Percentiles rank a stretch among this genome's conserved stretches.
phyloP scores from a whole-genome alignment of 352 stramenopile genomes.

The Globisporangium iwayamae region DNA sequence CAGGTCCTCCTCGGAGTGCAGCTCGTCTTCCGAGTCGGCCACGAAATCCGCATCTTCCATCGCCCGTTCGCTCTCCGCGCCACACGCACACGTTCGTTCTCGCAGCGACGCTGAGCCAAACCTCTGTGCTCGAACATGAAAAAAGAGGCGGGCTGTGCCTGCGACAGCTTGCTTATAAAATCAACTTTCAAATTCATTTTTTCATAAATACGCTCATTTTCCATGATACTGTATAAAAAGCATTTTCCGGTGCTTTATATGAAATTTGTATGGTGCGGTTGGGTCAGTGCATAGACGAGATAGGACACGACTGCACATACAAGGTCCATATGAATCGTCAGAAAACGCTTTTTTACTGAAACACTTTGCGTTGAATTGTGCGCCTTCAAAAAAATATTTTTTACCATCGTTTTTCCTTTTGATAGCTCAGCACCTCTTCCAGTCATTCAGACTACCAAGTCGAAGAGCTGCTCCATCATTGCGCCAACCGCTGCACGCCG shows the following conservation, averaged over 20 bases:
- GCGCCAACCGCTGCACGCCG: neutral
- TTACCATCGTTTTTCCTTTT: neutral
- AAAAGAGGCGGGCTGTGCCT: too few species aligned
- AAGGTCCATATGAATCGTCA: too few species aligned
- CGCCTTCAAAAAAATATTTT: neutral
- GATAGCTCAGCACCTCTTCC: neutral
- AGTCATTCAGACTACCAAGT: neutral
- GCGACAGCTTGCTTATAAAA: too few species aligned
- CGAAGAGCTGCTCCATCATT: neutral
- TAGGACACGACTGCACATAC: too few species aligned
- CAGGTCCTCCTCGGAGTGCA: constrained; percentile 4
- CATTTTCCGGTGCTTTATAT: too few species aligned
- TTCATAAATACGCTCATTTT: too few species aligned
- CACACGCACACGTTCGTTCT: neutral
- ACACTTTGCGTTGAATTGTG: too few species aligned
- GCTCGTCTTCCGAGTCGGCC: constrained; percentile 41
- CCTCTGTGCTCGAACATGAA: neutral
- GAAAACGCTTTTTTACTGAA: too few species aligned
- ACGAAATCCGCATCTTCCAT: constrained; percentile 61
- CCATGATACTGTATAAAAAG: too few species aligned
- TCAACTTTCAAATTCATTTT: too few species aligned
- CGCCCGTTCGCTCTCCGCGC: neutral
- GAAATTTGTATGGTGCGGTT: too few species aligned
- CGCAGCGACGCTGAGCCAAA: constrained; percentile 3
- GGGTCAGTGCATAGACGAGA: too few species aligned